phyloP scores from a whole-genome alignment of 2,329 filamentous ascomycete genomes.

The Penicillium brevicompactum region DNA sequence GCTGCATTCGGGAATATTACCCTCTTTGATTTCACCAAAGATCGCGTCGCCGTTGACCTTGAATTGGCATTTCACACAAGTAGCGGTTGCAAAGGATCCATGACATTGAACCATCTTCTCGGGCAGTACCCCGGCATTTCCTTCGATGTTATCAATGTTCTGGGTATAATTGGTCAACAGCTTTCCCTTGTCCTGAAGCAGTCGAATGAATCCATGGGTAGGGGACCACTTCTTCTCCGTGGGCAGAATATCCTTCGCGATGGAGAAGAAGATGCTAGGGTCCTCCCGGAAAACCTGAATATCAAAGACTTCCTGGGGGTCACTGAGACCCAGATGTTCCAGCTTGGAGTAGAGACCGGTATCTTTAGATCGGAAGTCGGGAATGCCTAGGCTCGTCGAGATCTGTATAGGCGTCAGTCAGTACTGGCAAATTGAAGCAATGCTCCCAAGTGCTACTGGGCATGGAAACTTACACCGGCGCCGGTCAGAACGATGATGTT shows the following conservation, averaged over 20 bases:
- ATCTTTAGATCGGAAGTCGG: slow-evolving; percentile 92
- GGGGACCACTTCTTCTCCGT: slow-evolving; percentile 79
- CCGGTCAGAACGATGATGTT: slow-evolving; percentile 95
- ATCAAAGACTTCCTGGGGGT: slow-evolving; percentile 95
- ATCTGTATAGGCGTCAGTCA: slow-evolving; percentile 54
- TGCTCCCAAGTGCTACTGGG: not conserved
- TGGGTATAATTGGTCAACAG: slow-evolving; percentile 97
- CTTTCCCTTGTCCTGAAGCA: slow-evolving; percentile 85
- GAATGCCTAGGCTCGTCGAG: slow-evolving; percentile 93
- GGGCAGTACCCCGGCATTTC: slow-evolving; percentile 76
- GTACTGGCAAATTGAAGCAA: not conserved
- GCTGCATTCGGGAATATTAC: slow-evolving; percentile 76
- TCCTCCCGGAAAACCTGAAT: slow-evolving; percentile 84
- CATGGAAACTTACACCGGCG: slow-evolving; percentile 62
- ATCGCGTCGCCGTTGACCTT: slow-evolving; percentile 75
- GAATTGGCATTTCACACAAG: slow-evolving; percentile 79
- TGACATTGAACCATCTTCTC: slow-evolving; percentile 94
- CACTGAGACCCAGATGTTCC: slow-evolving; percentile 72
- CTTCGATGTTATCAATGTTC: slow-evolving; percentile 96
- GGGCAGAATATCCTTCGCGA: slow-evolving; percentile 88
- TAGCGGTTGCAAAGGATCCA: slow-evolving; percentile 90
- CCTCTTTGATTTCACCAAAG: slow-evolving; percentile 75
- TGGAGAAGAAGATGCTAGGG: slow-evolving; percentile 84
- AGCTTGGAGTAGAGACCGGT: slow-evolving; percentile 89
- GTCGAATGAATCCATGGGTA: slow-evolving; percentile 89